Base-by-base conservation (phyloP, 129 eudicot species). In the Dittrichia graveolens region DNA sequence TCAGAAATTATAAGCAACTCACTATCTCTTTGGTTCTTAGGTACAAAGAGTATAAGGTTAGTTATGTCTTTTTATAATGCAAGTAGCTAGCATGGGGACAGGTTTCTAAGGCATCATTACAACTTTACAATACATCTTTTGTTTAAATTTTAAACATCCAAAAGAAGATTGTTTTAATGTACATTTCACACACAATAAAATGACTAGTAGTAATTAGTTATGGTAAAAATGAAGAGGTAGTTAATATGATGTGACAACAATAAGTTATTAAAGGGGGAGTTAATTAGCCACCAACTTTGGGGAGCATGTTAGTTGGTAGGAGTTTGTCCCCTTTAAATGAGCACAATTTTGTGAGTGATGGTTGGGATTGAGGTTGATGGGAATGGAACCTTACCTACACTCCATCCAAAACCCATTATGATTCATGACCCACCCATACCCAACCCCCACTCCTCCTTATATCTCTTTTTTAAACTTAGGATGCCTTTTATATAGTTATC, bases 241-340 rank as follows among this genome's bases (percentile, higher is more conserved):
- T 2, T 5, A 15, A 15, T 74, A 10, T 44, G 40, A 75, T 42
- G 24, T 54, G 67, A 75, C 41, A 69, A 44, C 40, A 43, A 53
- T 9, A 65, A 43, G 39, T 67, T 40, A 65, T 75, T 64, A 10
- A 70, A 50, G 18, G 7, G 24, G 14, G 31, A 69, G 72, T 66
- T 73, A 65, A 73, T 73, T 39, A 46, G 64, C 79, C 75, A 79
- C 83, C 83, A 79, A 79, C 83, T 75, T 73, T 73, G 18, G 79
- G 79, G 70, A 74, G 71, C 79, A 74, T 74, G 79, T 74, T 74
- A 73, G 83, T 74, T 80, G 79, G 80, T 80, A 74, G 79, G 79
- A 73, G 79, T 49, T 67, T 79, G 83, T 50, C 48, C 64, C 80
- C 75, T 73, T 79, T 67, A 50, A 79, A 65, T 79, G 83, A 79